A percentile compares a stretch with the other conserved stretches of the same genome.
These are phyloP conservation scores for Syzygium aqueum DNA, from an alignment of 345 rosid genomes.

Conservation along the genomic window DNA sequence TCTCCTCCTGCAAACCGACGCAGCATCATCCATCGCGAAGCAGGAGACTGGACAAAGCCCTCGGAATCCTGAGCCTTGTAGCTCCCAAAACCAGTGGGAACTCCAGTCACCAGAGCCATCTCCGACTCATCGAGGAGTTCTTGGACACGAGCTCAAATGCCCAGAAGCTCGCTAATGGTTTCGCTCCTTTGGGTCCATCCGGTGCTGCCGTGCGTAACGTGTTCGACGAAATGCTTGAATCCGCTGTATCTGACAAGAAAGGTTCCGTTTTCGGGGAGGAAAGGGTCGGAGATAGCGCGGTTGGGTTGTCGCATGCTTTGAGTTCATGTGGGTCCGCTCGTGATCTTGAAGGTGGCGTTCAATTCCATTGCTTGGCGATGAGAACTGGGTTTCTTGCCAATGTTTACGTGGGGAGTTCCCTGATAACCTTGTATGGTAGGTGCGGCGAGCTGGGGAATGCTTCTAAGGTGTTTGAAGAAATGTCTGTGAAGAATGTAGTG, in stretches of 20 bases:
- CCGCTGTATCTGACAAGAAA: conserved; percentile 5
- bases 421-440: conserved; percentile 44
- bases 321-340: conserved; percentile 44
- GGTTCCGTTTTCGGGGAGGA: neutral
- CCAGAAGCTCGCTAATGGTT: neutral
- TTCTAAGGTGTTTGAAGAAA: conserved; percentile 59
- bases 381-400: conserved; percentile 43
- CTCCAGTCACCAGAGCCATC: conserved; percentile 21
- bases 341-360: conserved; percentile 41
- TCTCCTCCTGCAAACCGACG: conserved; percentile 19
- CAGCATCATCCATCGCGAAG: neutral
- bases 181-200: neutral
- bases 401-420: conserved; percentile 64
- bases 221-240: conserved; percentile 20
- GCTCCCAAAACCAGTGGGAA: conserved; percentile 14
- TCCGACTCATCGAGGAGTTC: conserved; percentile 48
- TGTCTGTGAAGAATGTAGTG: conserved; percentile 72
- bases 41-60: conserved; percentile 33
- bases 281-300: conserved; percentile 20
- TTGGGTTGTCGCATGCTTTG: conserved; percentile 44
- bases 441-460: conserved; percentile 34
- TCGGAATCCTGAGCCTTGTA: conserved; percentile 39
- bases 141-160: conserved; percentile 1
- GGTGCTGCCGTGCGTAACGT: conserved; percentile 6
- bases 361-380: conserved; percentile 51